A percentile compares a stretch with the other conserved stretches of the same genome.
Evolutionary conservation across 495 filamentous ascomycete genomes (phyloP).

Genomic region (Daldinia bambusicola): DNA sequence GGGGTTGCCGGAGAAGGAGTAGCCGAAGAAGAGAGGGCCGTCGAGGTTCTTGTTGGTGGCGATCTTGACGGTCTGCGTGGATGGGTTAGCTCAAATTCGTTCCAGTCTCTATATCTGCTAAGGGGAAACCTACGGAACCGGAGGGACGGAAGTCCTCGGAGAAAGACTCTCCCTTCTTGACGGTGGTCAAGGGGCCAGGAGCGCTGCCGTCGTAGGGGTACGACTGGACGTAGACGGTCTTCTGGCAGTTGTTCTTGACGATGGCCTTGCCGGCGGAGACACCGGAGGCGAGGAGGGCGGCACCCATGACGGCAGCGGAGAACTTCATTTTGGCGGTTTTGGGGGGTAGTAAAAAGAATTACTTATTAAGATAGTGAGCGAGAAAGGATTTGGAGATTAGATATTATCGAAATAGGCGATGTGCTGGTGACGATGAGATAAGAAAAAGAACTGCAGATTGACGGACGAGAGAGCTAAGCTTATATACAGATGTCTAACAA

Average conservation of each 20-base stretch:
- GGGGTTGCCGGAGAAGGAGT: slow-evolving; percentile 45
- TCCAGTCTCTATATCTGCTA: no score
- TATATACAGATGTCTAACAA: neutral
- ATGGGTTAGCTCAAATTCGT: no score
- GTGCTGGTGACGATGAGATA: neutral
- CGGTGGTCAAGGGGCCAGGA: slow-evolving; percentile 35
- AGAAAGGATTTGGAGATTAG: neutral
- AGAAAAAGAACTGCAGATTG: neutral
- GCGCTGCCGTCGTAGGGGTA: slow-evolving; percentile 45
- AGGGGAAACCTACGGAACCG: slow-evolving; percentile 42
- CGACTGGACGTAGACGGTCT: slow-evolving; percentile 44
- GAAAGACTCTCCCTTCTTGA: slow-evolving; percentile 35
- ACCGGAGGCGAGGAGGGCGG: slow-evolving; percentile 38
- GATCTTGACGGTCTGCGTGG: slow-evolving; percentile 50
- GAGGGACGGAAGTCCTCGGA: slow-evolving; percentile 40
- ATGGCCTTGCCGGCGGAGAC: slow-evolving; percentile 44
- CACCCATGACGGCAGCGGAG: slow-evolving; percentile 33
- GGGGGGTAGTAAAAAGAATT: slow-evolving; percentile 4
- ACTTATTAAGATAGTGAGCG: slow-evolving; percentile 15
- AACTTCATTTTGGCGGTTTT: slow-evolving; percentile 38
- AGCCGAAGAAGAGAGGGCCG: slow-evolving; percentile 49
- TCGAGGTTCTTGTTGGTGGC: slow-evolving; percentile 49
- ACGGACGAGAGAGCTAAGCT: neutral
- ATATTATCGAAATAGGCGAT: neutral
- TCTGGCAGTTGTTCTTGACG: slow-evolving; percentile 44